phyloP scores from a whole-genome alignment of 129 eudicot genomes.

The Erigeron canadensis region DNA sequence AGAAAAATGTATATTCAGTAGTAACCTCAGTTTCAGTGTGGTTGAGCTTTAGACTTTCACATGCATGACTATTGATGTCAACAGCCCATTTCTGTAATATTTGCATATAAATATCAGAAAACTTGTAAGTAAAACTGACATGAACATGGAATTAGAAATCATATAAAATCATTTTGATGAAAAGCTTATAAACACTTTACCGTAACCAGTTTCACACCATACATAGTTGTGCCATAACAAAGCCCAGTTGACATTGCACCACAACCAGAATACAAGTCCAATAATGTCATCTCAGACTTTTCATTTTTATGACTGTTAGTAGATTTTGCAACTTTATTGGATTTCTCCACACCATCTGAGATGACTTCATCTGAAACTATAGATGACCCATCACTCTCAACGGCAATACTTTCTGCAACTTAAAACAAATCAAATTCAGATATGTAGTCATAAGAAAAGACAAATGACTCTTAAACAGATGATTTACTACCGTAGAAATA shows the following conservation, averaged over 20 bases:
- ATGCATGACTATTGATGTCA: constrained; percentile 44
- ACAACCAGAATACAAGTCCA: constrained; percentile 61
- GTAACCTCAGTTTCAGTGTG: constrained; percentile 52
- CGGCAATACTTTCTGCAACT: constrained; percentile 21
- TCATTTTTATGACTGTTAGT: neutral
- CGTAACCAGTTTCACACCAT: constrained; percentile 41
- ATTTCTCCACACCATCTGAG: constrained; percentile 22
- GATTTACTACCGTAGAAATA: neutral
- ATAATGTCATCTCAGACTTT: constrained; percentile 27
- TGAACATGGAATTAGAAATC: neutral
- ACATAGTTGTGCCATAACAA: constrained; percentile 41
- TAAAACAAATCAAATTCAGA: neutral
- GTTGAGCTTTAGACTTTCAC: constrained; percentile 43
- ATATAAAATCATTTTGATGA: neutral
- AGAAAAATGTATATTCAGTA: neutral
- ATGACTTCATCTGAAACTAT: constrained; percentile 31
- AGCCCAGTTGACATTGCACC: constrained; percentile 71
- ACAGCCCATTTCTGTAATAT: constrained; percentile 56
- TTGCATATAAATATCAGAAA: neutral
- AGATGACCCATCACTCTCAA: constrained; percentile 25
- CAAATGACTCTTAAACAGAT: neutral
- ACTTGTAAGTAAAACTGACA: neutral
- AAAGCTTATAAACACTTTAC: constrained; percentile 32
- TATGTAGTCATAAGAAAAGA: neutral
- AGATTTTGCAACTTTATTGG: neutral